phyloP scores from a whole-genome alignment of 495 filamentous ascomycete genomes.

The Penicillium bialowiezense region DNA sequence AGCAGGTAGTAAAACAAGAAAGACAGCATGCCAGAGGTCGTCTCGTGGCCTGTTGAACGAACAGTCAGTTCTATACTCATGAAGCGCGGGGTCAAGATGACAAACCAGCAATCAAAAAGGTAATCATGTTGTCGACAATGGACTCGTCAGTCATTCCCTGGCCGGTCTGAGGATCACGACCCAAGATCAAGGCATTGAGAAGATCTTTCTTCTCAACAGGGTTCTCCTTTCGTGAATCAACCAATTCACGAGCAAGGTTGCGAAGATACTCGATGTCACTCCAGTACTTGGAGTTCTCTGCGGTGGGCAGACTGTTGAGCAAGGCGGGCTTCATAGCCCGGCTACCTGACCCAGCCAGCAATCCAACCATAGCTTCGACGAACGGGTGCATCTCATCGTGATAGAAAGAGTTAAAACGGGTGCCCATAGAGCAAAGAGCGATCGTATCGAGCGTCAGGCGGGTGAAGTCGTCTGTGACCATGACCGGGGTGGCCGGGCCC shows the following conservation, averaged over 20 bases:
- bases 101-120: slow-evolving; percentile 60
- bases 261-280: slow-evolving; percentile 56
- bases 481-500: slow-evolving; percentile 54
- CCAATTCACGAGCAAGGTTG: slow-evolving; percentile 54
- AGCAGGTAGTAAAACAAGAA: slow-evolving; percentile 58
- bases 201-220: slow-evolving; percentile 64
- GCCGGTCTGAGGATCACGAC: slow-evolving; percentile 65
- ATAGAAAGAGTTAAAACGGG: slow-evolving; percentile 75
- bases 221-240: slow-evolving; percentile 55
- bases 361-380: slow-evolving; percentile 59
- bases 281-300: slow-evolving; percentile 54
- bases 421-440: slow-evolving; percentile 70
- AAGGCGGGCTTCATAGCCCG: slow-evolving; percentile 52
- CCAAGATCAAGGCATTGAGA: slow-evolving; percentile 66
- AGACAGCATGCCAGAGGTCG: slow-evolving; percentile 59
- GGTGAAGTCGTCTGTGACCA: slow-evolving; percentile 69
- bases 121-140: slow-evolving; percentile 69
- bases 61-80: slow-evolving; percentile 9
- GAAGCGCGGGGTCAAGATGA: background rate
- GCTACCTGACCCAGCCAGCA: slow-evolving; percentile 53
- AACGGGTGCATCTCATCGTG: slow-evolving; percentile 65
- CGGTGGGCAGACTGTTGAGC: slow-evolving; percentile 46
- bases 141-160: slow-evolving; percentile 56
- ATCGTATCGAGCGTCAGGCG: slow-evolving; percentile 71
- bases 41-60: slow-evolving; percentile 59